Base-by-base conservation (phyloP, 106 monocot genomes). In the Allium fistulosum region DNA sequence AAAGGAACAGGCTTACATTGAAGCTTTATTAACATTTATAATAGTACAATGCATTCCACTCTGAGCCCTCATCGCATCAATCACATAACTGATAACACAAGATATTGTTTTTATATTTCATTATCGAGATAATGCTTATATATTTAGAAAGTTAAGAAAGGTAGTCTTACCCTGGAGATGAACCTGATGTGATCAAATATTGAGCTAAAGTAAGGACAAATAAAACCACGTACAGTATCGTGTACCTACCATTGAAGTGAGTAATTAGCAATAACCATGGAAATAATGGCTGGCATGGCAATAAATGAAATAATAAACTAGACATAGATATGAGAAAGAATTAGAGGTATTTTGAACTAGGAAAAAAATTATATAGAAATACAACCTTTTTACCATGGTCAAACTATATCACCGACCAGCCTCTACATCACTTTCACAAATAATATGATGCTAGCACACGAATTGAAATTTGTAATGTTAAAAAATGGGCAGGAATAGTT, bases 121-220 rank as follows among this genome's bases (percentile, higher is more conserved):
- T 37, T 37, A 37, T 37, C 37, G 1, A 37, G 37, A 37, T 37
- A 37, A 37, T 37, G 37, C 37, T 5, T 37, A 37, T 37, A 37
- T 37, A 37, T 5, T 1, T 37, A 37, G 37, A 37, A 5, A 37
- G 37, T 37, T 37, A 37, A 37, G 22, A 22, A 22, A 22, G 37
- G 37, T 37, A 37, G 22, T 27, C 57, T 62, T 87, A 97, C 96
- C 96, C 96, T 56, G 96, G 96, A 51, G 92, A 92, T 49, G 96
- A 87, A 66, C 74, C 80, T 47, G 88, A 68, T 26, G 92, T 89
- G 17, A 68, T 68, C 59, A 97, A 79, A 84, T 97, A 97, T 62
- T 92, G 96, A 50, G 86, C 49, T 16, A 97, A 63, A 16, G 88
- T 80, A 26, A 63, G 74, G 26, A 76, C 66, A 70, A 92, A 71